phyloP scores from a whole-genome alignment of 192 early-diverging fungal genomes.

The Backusella luteola region DNA sequence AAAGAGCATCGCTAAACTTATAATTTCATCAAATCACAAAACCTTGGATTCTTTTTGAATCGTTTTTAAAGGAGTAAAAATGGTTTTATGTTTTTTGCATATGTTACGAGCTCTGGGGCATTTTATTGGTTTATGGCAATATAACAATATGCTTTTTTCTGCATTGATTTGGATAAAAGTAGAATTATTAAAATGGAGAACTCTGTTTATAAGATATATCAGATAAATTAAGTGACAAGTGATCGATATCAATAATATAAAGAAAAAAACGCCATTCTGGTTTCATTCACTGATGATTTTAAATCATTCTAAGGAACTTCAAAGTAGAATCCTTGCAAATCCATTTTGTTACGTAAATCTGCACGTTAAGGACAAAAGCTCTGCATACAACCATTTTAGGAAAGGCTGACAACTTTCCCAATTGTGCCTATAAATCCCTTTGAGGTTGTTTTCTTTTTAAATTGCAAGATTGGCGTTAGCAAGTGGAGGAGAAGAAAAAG shows the following conservation, averaged over 20 bases:
- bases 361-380: background rate
- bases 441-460: background rate
- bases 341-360: too few species aligned
- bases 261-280: background rate
- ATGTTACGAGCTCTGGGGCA: background rate
- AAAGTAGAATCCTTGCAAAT: too few species aligned
- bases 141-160: background rate
- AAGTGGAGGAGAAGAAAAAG: too few species aligned
- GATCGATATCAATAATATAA: background rate
- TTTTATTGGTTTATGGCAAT: background rate
- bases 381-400: background rate
- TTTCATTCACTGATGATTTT: background rate
- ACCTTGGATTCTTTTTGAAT: background rate
- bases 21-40: too few species aligned
- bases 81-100: background rate
- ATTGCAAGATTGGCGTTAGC: background rate
- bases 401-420: conserved; percentile 1
- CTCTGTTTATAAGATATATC: background rate
- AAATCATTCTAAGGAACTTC: background rate
- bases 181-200: background rate
- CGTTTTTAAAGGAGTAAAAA: background rate
- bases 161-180: background rate
- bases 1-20: too few species aligned
- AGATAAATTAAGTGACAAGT: background rate
- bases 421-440: background rate